Evolutionary conservation across 441 rosid genomes (phyloP).

Genomic region (Mallotus japonicus): DNA sequence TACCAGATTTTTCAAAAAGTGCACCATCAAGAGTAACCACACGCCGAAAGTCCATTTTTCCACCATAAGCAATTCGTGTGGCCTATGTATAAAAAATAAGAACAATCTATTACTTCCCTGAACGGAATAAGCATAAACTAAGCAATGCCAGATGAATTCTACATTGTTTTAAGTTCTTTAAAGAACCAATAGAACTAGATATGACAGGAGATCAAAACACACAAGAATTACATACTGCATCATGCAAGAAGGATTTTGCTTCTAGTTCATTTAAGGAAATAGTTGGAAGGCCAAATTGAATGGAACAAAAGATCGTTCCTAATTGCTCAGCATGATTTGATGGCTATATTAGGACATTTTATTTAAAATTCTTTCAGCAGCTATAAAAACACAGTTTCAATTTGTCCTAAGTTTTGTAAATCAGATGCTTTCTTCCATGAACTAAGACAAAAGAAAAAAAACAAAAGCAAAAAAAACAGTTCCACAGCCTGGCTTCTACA

Average conservation of each 20-base stretch:
- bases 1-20: slow-evolving; percentile 94
- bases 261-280: not conserved
- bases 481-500: not conserved
- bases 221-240: not conserved
- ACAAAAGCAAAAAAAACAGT: not conserved
- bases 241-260: not conserved
- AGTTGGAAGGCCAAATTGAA: not conserved
- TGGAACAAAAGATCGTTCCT: not conserved
- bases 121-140: not conserved
- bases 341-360: not conserved
- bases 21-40: slow-evolving; percentile 96
- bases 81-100: slow-evolving; percentile 49
- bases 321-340: not conserved
- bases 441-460: not conserved
- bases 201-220: not conserved
- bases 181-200: not conserved
- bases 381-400: not conserved
- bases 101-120: not conserved
- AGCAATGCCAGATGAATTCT: not conserved
- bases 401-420: not conserved
- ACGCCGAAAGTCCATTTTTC: slow-evolving; percentile 73
- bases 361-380: not conserved
- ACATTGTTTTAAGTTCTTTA: not conserved
- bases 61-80: slow-evolving; percentile 82
- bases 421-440: not conserved